Conservation (phyloP, 306 rosid species). For the Casuarina cunninghamiana region DNA sequence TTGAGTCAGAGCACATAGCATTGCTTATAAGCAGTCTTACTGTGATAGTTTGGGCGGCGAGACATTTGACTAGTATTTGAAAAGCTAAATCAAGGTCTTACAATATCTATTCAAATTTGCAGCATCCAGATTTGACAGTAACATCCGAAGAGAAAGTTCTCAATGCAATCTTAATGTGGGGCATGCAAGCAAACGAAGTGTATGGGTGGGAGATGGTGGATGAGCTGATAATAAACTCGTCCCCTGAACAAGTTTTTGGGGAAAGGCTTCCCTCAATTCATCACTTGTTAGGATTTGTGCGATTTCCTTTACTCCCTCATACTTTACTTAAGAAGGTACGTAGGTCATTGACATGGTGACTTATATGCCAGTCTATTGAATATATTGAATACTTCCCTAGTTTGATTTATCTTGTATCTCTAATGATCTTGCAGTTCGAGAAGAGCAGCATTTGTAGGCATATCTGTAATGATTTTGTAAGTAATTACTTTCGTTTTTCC, state of each 20-base stretch:
- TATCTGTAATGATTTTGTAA: slow-evolving; percentile 57
- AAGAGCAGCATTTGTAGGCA: slow-evolving; percentile 61
- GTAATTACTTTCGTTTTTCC: slow-evolving; percentile 31
- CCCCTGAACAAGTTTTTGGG: slow-evolving; percentile 66
- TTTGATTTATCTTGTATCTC: slow-evolving; percentile 32
- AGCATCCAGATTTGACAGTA: slow-evolving; percentile 93
- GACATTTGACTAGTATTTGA: not conserved
- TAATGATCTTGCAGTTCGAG: slow-evolving; percentile 64
- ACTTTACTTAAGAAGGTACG: slow-evolving; percentile 79
- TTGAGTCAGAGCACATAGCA: not conserved
- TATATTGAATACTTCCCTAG: slow-evolving; percentile 4
- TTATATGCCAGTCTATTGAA: slow-evolving; percentile 11
- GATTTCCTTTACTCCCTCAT: slow-evolving; percentile 64
- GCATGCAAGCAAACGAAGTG: slow-evolving; percentile 59
- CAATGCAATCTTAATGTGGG: slow-evolving; percentile 82
- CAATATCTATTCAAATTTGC: slow-evolving; percentile 42
- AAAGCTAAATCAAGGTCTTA: slow-evolving; percentile 19
- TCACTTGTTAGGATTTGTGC: slow-evolving; percentile 58
- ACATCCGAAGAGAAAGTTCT: slow-evolving; percentile 95
- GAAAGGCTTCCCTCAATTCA: slow-evolving; percentile 67
- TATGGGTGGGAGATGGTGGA: slow-evolving; percentile 78
- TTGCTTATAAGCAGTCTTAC: not conserved
- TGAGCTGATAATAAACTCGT: slow-evolving; percentile 58
- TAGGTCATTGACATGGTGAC: slow-evolving; percentile 18
- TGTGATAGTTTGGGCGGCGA: slow-evolving; percentile 16